Conservation (phyloP, 75 land plant genomes). For the Chamaecyparis obtusa region DNA sequence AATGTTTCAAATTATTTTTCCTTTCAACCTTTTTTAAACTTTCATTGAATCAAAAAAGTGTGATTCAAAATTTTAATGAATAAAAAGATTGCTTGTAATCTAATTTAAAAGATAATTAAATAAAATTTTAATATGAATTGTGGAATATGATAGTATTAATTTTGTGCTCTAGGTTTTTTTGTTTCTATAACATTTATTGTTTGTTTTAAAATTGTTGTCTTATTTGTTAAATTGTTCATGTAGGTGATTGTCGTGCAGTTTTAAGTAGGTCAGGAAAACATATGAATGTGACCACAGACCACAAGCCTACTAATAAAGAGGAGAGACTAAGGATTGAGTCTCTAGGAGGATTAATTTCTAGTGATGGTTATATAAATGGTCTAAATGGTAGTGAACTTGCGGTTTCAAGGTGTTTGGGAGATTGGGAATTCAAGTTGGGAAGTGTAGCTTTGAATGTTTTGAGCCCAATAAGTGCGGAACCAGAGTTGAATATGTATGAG, state of each 20-base stretch:
- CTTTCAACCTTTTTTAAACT: too few relatives aligned
- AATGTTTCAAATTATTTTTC: too few relatives aligned
- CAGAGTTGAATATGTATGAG: constrained; percentile 36
- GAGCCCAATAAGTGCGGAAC: constrained; percentile 65
- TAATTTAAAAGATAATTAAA: too few relatives aligned
- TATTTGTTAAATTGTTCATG: not conserved
- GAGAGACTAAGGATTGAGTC: constrained; percentile 19
- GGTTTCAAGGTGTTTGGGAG: constrained; percentile 84
- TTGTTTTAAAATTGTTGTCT: too few relatives aligned
- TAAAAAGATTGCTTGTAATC: too few relatives aligned
- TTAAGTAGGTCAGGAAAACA: constrained; percentile 1
- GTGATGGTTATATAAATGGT: constrained; percentile 11
- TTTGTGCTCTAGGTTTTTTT: too few relatives aligned
- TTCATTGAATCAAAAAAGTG: too few relatives aligned
- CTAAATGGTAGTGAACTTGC: constrained; percentile 27
- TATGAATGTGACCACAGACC: constrained; percentile 13
- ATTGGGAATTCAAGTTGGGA: constrained; percentile 74
- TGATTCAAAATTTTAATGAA: too few relatives aligned
- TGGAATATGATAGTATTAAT: too few relatives aligned
- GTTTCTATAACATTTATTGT: too few relatives aligned
- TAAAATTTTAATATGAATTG: too few relatives aligned
- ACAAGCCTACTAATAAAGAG: not conserved
- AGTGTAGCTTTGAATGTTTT: constrained; percentile 27
- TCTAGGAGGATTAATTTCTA: not conserved
- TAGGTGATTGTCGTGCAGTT: constrained; percentile 18